Evolutionary conservation across 345 rosid species (phyloP).

Genomic region (Bruguiera parviflora): DNA sequence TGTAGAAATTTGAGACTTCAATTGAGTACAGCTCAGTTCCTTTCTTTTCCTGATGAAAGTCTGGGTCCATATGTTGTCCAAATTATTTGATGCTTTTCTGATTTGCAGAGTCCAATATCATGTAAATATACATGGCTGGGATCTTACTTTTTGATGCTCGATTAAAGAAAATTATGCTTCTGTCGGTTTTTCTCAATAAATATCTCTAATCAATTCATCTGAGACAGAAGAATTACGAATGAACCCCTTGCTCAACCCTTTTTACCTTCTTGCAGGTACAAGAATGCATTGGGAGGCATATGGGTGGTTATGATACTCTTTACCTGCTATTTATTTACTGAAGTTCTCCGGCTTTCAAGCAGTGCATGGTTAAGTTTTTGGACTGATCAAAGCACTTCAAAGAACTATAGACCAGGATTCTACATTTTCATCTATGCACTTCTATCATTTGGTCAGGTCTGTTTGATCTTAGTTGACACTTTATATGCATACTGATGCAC

Average conservation of each 20-base stretch:
- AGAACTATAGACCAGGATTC: slow-evolving; percentile 56
- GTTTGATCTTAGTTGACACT: slow-evolving; percentile 1
- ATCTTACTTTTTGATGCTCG: not conserved
- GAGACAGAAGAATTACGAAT: too few species aligned
- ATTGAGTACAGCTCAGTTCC: not conserved
- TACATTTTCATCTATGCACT: slow-evolving; percentile 68
- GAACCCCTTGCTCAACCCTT: not conserved
- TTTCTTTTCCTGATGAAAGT: not conserved
- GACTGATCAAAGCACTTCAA: slow-evolving; percentile 72
- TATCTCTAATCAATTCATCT: not conserved
- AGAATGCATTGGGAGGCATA: slow-evolving; percentile 86
- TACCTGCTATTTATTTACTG: slow-evolving; percentile 63
- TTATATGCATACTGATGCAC: not conserved
- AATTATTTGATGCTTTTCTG: not conserved
- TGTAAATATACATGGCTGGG: not conserved
- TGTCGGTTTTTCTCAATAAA: not conserved
- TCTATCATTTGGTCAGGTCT: slow-evolving; percentile 89
- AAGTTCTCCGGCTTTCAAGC: slow-evolving; percentile 80
- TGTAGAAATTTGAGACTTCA: not conserved
- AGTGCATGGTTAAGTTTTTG: slow-evolving; percentile 97
- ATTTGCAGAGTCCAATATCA: not conserved
- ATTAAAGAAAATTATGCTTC: not conserved
- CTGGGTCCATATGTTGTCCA: not conserved
- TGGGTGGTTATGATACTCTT: slow-evolving; percentile 81
- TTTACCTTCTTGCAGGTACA: slow-evolving; percentile 53